Base-by-base conservation (phyloP, 208 protist genomes). In the Leishmania martiniquensis region DNA sequence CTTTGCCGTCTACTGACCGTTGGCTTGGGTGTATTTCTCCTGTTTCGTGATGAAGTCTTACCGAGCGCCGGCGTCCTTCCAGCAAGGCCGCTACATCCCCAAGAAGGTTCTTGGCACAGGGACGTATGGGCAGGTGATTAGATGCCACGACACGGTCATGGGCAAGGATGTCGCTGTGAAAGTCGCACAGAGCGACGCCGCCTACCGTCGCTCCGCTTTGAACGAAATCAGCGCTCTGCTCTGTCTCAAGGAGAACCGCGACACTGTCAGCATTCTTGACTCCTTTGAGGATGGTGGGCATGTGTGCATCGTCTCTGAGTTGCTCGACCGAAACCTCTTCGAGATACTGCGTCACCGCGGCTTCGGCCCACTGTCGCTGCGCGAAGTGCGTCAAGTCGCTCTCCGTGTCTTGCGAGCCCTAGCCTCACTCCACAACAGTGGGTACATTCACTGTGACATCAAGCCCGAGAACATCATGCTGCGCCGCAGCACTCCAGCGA, bases 361-460 rank as follows among this genome's bases (percentile, higher is more conserved):
- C 59, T 95, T 91, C 75, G 76, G 75, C 44, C 90, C 93, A 17
- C 77, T 97, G 34, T 81, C 83, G 20, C 71, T 96, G 9, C 39
- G 70, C 44, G 85, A 93, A n/a, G 75, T 97, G 29, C 82, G 88
- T 15, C 70, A 93, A 49, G 85, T 92, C 25, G 86, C 79, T 44
- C 71, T 83, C 55, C 84, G 82, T 69, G 88, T 96, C 32, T 54
- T 92, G 22, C 54, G 72, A 44, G 91, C 91, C 5, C 78, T 97
- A 4, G 71, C 78, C 32, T 83, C 82, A 34, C 85, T 97, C n/a
- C 93, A 97, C 77, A 67, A 80, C 25, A 75, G 70, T 17, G 92
- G 92, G 4, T 92, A 88, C 68, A 99, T 99, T 79, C 98, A 99
- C 81, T 99, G 98, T 79, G 98, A 99, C 86, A 93, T 99, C 72